phyloP scores from a whole-genome alignment of 257 asterid genomes.

The Solanum appendiculatum region DNA sequence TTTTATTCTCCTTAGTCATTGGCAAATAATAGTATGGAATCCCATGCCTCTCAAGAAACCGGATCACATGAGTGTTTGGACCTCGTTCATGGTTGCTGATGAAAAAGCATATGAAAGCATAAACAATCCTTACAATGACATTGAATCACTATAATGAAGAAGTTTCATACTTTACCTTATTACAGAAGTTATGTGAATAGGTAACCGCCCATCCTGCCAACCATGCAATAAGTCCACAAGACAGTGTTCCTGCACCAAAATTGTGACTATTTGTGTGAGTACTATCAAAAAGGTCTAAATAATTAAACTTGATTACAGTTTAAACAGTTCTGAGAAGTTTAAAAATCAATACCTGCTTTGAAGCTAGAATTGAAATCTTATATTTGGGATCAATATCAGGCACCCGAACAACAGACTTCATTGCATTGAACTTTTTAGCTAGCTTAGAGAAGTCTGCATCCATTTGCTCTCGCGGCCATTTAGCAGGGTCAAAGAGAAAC shows the following conservation, averaged over 20 bases:
- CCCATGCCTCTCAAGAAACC: conserved; percentile 78
- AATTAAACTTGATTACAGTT: neutral
- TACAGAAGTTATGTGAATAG: conserved; percentile 66
- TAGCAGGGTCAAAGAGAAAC: conserved; percentile 75
- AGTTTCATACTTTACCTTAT: conserved; percentile 42
- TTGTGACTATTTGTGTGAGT: neutral
- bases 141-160: neutral
- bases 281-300: neutral
- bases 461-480: conserved; percentile 80
- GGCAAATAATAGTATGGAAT: conserved; percentile 71
- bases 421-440: conserved; percentile 58
- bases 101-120: conserved; percentile 1
- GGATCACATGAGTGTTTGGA: conserved; percentile 74
- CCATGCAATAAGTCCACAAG: conserved; percentile 81
- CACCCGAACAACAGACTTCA: conserved; percentile 71
- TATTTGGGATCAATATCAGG: conserved; percentile 67
- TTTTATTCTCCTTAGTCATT: conserved; percentile 9
- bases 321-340: neutral
- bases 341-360: conserved; percentile 63
- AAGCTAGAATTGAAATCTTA: conserved; percentile 73
- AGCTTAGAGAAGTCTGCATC: conserved; percentile 67
- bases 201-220: conserved; percentile 88
- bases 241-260: conserved; percentile 69
- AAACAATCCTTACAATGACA: conserved; percentile 4
- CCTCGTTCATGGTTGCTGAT: conserved; percentile 85